A percentile compares a stretch with the other conserved stretches of the same genome.
Conservation (phyloP, 495 filamentous ascomycete genomes). For the Aspergillus steynii region DNA sequence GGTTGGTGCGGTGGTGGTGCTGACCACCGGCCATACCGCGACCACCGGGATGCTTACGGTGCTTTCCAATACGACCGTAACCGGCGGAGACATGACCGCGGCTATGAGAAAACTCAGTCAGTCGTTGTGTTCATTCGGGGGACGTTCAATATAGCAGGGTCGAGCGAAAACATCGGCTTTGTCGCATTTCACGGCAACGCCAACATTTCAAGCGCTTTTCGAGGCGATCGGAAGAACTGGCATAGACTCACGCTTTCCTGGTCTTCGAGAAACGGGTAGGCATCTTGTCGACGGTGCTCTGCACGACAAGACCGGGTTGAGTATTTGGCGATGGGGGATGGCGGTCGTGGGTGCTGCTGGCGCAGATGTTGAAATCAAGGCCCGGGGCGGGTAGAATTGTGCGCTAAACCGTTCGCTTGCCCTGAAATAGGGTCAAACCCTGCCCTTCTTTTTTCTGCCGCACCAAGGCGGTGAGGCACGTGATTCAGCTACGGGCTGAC, state of each 20-base stretch:
- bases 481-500: neutral
- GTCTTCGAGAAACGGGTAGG: conserved; percentile 82
- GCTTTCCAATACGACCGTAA: conserved; percentile 89
- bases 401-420: conserved; percentile 46
- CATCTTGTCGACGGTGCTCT: conserved; percentile 60
- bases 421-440: conserved; percentile 39
- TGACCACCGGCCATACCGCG: conserved; percentile 92
- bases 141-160: conserved; percentile 11
- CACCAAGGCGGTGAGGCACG: neutral
- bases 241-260: conserved; percentile 72
- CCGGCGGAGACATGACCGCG: conserved; percentile 94
- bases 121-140: conserved; percentile 13
- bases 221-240: conserved; percentile 21
- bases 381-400: conserved; percentile 39
- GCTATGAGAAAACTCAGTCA: conserved; percentile 47
- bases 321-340: conserved; percentile 45
- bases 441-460: neutral
- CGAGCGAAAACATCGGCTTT: conserved; percentile 17
- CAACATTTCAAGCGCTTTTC: conserved; percentile 14
- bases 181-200: conserved; percentile 20
- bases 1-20: conserved; percentile 93
- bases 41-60: conserved; percentile 92
- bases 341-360: conserved; percentile 37
- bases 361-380: conserved; percentile 47
- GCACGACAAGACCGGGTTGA: conserved; percentile 47